Evolutionary conservation across 2,329 filamentous ascomycete genomes (phyloP).

Genomic region (Akanthomyces muscarius): DNA sequence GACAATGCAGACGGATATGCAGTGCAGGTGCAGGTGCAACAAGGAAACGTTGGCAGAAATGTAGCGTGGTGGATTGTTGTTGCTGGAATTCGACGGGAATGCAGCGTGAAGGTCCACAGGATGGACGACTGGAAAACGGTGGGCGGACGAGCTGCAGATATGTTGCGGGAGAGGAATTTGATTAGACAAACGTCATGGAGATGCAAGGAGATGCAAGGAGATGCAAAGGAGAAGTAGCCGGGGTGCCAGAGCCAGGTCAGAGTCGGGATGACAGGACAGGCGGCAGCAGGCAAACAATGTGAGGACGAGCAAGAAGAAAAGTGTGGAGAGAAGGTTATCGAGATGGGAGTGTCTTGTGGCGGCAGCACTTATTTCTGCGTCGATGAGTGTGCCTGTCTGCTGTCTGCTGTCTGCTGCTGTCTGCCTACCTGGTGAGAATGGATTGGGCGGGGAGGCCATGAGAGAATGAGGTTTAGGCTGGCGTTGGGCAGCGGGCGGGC

Average conservation of each 20-base stretch:
- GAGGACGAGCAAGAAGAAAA: neutral
- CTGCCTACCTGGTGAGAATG: neutral
- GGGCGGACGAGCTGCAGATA: slow-evolving; percentile 5
- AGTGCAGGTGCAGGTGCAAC: neutral
- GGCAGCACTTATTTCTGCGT: neutral
- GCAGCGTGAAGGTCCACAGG: neutral
- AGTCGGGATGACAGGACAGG: neutral
- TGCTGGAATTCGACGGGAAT: neutral
- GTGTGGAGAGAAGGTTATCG: slow-evolving; percentile 9
- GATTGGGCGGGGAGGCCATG: slow-evolving; percentile 4
- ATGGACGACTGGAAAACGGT: neutral
- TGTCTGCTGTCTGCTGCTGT: neutral
- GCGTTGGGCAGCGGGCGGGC: neutral
- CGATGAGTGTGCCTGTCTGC: neutral
- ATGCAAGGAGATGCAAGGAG: neutral
- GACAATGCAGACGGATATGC: neutral
- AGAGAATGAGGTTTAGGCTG: slow-evolving; percentile 8
- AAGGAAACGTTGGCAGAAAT: neutral
- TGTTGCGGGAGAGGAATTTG: slow-evolving; percentile 11
- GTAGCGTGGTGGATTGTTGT: neutral
- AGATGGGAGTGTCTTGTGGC: neutral
- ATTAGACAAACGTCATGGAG: slow-evolving; percentile 9
- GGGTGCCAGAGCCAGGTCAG: neutral
- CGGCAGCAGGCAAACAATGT: neutral
- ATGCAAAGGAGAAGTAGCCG: slow-evolving; percentile 9